Percentiles rank a stretch among this genome's conserved stretches.
Conservation (phyloP, 2,329 filamentous ascomycete genomes). For the Phyllosticta capitalensis region DNA sequence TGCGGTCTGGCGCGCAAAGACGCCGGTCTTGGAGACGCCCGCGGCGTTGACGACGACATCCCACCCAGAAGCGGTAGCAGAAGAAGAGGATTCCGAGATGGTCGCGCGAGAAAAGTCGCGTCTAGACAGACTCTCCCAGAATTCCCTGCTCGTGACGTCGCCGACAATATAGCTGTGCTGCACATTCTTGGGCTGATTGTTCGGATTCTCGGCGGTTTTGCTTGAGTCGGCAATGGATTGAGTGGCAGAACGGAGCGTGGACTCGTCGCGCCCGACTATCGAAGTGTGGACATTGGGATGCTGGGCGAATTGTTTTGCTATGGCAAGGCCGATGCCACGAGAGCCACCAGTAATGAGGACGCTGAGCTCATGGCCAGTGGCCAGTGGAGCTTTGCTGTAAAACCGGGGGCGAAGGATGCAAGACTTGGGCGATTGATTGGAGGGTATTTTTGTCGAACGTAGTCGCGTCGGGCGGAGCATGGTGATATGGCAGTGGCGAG, state of each 20-base stretch:
- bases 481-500: not conserved
- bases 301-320: conserved; percentile 25
- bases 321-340: conserved; percentile 30
- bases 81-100: not conserved
- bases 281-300: conserved; percentile 21
- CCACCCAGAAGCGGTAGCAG: conserved; percentile 7
- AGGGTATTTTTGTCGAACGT: not conserved
- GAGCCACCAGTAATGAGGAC: conserved; percentile 30
- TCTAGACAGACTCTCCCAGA: conserved; percentile 18
- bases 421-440: not conserved
- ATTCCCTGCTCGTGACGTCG: conserved; percentile 17
- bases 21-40: conserved; percentile 56
- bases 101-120: not conserved
- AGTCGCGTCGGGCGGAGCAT: not conserved
- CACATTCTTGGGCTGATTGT: not conserved
- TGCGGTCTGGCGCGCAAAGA: conserved; percentile 49
- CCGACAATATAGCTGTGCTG: conserved; percentile 20
- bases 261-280: conserved; percentile 22
- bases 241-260: conserved; percentile 12
- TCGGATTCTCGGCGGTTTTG: not conserved
- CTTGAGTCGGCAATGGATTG: not conserved
- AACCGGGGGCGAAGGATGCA: not conserved
- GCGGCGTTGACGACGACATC: conserved; percentile 68
- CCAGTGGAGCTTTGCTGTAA: not conserved
- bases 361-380: not conserved